Conservation (phyloP, 768 basidiomycete genomes). For the Mycena crocata region DNA sequence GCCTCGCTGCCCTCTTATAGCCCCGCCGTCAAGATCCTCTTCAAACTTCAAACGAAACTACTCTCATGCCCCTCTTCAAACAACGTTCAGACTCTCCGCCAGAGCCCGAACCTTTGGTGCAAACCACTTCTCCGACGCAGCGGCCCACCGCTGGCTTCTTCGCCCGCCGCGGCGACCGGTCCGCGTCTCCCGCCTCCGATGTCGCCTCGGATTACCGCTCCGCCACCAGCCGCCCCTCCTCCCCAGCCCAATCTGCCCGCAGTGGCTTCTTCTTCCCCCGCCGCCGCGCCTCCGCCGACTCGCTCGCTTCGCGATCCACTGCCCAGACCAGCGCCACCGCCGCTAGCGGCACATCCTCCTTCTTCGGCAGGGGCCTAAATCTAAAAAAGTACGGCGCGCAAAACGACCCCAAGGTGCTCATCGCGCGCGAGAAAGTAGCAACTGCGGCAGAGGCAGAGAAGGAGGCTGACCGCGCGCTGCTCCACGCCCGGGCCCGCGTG, state of each 20-base stretch:
- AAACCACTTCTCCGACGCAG: neutral
- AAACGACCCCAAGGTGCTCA: slow-evolving; percentile 58
- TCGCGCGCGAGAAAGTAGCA: slow-evolving; percentile 62
- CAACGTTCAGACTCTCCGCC: slow-evolving; percentile 14
- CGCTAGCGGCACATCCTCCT: neutral
- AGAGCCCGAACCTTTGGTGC: neutral
- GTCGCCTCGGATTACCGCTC: slow-evolving; percentile 23
- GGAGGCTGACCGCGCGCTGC: slow-evolving; percentile 63
- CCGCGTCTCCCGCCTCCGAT: slow-evolving; percentile 1
- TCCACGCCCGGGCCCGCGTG: slow-evolving; percentile 57
- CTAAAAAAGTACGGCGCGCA: neutral
- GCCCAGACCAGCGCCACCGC: neutral
- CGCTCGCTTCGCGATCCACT: neutral
- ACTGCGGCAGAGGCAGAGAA: slow-evolving; percentile 64
- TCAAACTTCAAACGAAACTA: too few relatives aligned
- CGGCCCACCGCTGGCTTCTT: slow-evolving; percentile 6
- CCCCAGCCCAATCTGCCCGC: slow-evolving; percentile 7
- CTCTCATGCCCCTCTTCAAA: slow-evolving; percentile 41
- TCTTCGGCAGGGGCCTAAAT: neutral
- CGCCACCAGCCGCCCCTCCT: neutral
- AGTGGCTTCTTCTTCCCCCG: slow-evolving; percentile 28
- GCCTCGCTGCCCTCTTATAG: neutral
- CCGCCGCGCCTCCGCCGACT: slow-evolving; percentile 6
- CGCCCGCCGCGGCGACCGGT: neutral
- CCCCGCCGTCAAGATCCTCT: slow-evolving; percentile 30